phyloP scores from a whole-genome alignment of 1,139 yeast genomes.

The Sugiyamaella paludigena region DNA sequence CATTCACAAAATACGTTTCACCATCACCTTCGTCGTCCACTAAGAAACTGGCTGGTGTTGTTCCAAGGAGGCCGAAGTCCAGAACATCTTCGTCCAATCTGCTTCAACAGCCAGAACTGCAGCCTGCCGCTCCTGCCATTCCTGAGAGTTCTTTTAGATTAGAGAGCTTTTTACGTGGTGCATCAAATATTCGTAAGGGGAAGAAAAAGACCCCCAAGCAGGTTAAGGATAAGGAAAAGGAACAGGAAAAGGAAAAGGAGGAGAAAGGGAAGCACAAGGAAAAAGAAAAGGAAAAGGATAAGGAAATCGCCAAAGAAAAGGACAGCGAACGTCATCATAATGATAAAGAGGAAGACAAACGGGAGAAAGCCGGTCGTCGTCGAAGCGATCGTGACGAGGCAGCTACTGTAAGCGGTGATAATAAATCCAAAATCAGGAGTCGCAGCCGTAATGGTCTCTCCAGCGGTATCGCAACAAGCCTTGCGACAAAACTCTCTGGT shows the following conservation, averaged over 20 bases:
- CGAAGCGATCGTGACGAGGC: not conserved
- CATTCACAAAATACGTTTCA: slow-evolving; percentile 2
- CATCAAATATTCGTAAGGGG: slow-evolving; percentile 28
- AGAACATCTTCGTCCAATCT: slow-evolving; percentile 3
- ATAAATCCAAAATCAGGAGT: slow-evolving; percentile 9
- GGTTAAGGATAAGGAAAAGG: slow-evolving; percentile 18
- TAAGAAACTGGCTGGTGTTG: slow-evolving; percentile 9
- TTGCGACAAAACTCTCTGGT: slow-evolving; percentile 5
- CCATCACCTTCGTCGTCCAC: not conserved
- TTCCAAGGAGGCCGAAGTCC: slow-evolving; percentile 4
- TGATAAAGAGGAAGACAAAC: no score
- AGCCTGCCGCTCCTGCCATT: slow-evolving; percentile 5
- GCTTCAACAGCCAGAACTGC: slow-evolving; percentile 1
- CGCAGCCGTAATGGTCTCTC: slow-evolving; percentile 14
- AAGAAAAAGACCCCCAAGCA: slow-evolving; percentile 23
- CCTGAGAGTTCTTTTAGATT: slow-evolving; percentile 35
- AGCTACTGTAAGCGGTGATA: slow-evolving; percentile 2
- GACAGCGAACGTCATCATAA: no score
- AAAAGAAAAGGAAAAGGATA: slow-evolving; percentile 17
- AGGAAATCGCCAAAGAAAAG: slow-evolving; percentile 9
- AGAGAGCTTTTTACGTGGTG: slow-evolving; percentile 34
- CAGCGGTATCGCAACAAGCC: slow-evolving; percentile 10
- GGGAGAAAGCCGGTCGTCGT: not conserved
- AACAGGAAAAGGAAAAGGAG: slow-evolving; percentile 9
- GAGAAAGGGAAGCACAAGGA: slow-evolving; percentile 11